Percentiles rank a stretch among this genome's conserved stretches.
Conservation (phyloP, 1,284 basidiomycete species). For the Ganoderma lingzhi region DNA sequence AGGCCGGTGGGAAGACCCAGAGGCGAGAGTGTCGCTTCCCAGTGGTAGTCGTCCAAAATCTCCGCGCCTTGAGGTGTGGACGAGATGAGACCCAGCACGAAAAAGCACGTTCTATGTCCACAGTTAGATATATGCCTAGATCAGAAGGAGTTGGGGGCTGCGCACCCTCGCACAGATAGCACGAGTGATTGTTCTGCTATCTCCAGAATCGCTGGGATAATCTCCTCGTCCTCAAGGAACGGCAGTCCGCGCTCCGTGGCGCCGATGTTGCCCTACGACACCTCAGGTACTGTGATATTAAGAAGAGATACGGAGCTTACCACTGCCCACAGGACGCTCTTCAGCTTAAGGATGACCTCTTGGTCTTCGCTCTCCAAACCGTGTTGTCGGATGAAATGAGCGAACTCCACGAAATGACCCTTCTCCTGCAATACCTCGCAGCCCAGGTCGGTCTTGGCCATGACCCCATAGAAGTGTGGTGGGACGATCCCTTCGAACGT, state of each 20-base stretch:
- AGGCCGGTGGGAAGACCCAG: constrained; percentile 90
- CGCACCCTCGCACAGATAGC: constrained; percentile 93
- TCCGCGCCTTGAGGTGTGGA: constrained; percentile 80
- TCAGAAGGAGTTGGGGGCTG: neutral
- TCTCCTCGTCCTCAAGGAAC: constrained; percentile 94
- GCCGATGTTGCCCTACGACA: constrained; percentile 88
- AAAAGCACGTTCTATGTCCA: constrained; percentile 87
- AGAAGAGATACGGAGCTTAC: constrained; percentile 56
- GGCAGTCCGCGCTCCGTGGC: constrained; percentile 90
- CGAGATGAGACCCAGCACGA: constrained; percentile 88
- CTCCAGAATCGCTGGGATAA: constrained; percentile 89
- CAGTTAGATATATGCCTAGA: neutral
- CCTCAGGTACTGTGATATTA: neutral
- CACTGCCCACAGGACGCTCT: constrained; percentile 97
- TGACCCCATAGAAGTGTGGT: constrained; percentile 97
- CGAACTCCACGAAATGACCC: constrained; percentile 92
- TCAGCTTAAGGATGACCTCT: constrained; percentile 88
- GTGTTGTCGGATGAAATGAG: constrained; percentile 89
- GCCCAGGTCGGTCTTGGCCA: constrained; percentile 95
- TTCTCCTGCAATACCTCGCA: constrained; percentile 91
- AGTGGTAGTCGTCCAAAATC: constrained; percentile 89
- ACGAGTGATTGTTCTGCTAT: constrained; percentile 92
- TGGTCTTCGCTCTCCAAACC: constrained; percentile 85
- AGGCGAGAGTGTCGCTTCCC: constrained; percentile 91
- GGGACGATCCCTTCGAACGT: constrained; percentile 91